Evolutionary conservation across 345 rosid species (phyloP).

Genomic region (Ceriops tagal): DNA sequence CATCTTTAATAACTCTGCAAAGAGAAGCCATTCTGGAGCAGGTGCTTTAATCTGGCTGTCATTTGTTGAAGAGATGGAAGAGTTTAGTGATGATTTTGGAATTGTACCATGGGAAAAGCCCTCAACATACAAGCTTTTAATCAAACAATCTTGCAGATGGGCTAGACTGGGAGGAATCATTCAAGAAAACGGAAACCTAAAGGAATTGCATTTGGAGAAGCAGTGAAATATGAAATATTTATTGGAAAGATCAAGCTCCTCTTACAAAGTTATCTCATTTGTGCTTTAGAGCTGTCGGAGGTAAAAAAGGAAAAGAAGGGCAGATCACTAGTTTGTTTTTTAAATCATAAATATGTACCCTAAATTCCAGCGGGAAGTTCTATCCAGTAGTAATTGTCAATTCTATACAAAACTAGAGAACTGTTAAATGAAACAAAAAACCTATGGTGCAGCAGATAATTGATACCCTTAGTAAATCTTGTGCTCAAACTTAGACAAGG

Average conservation of each 20-base stretch:
- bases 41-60: conserved; percentile 86
- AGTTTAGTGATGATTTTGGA: conserved; percentile 76
- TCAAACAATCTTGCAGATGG: conserved; percentile 70
- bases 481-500: background rate
- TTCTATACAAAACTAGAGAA: conserved; percentile 5
- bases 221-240: conserved; percentile 18
- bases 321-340: background rate
- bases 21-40: conserved; percentile 68
- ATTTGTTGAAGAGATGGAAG: conserved; percentile 77
- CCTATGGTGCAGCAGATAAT: conserved; percentile 8
- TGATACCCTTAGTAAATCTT: conserved; percentile 4
- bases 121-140: conserved; percentile 49
- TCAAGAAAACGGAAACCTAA: conserved; percentile 32
- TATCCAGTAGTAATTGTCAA: conserved; percentile 8
- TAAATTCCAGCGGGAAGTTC: too few species aligned
- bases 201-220: conserved; percentile 41
- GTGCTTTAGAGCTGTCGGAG: background rate
- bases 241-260: background rate
- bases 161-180: conserved; percentile 37
- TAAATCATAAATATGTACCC: too few species aligned
- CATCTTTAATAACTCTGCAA: conserved; percentile 61
- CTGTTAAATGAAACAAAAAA: conserved; percentile 1
- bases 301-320: background rate
- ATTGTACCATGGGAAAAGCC: conserved; percentile 73
- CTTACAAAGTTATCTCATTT: background rate